These are phyloP conservation scores for Boletus edulis DNA, from an alignment of 768 basidiomycete genomes.

Conservation along the genomic window DNA sequence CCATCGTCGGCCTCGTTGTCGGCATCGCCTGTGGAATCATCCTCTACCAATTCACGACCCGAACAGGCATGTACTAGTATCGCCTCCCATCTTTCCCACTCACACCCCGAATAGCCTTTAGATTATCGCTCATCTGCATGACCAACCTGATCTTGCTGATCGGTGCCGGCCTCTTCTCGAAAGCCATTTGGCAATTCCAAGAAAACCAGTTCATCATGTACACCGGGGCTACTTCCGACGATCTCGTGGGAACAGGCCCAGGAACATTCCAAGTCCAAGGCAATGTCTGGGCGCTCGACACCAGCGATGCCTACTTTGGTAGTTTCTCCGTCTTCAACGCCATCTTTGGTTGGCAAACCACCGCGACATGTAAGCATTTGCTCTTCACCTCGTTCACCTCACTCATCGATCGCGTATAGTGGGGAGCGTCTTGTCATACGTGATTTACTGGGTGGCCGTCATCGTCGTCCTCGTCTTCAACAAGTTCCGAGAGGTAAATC, in stretches of 20 bases:
- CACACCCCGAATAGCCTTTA: slow-evolving; percentile 49
- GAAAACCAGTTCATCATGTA: slow-evolving; percentile 60
- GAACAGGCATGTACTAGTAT: slow-evolving; percentile 49
- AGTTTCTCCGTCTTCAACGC: slow-evolving; percentile 85
- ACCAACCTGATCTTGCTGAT: slow-evolving; percentile 91
- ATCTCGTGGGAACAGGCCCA: slow-evolving; percentile 68
- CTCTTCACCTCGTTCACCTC: not conserved
- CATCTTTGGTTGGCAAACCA: slow-evolving; percentile 88
- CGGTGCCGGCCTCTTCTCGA: slow-evolving; percentile 90
- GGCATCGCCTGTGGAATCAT: slow-evolving; percentile 73
- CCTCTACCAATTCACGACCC: slow-evolving; percentile 78
- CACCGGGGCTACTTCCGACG: slow-evolving; percentile 74
- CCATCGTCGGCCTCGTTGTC: slow-evolving; percentile 79
- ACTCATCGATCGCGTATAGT: slow-evolving; percentile 33
- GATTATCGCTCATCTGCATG: slow-evolving; percentile 87
- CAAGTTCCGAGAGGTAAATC: slow-evolving; percentile 57
- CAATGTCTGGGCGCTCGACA: slow-evolving; percentile 86
- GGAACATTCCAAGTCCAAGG: slow-evolving; percentile 81
- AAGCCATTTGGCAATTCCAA: slow-evolving; percentile 71
- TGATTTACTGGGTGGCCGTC: slow-evolving; percentile 90
- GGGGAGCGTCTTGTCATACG: slow-evolving; percentile 82
- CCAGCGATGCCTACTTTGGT: slow-evolving; percentile 63
- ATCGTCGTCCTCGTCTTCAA: slow-evolving; percentile 62
- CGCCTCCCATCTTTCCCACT: not conserved
- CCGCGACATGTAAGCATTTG: slow-evolving; percentile 53